These are phyloP conservation scores for Biscutella laevigata DNA, from an alignment of 441 rosid species.

Conservation along the genomic window DNA sequence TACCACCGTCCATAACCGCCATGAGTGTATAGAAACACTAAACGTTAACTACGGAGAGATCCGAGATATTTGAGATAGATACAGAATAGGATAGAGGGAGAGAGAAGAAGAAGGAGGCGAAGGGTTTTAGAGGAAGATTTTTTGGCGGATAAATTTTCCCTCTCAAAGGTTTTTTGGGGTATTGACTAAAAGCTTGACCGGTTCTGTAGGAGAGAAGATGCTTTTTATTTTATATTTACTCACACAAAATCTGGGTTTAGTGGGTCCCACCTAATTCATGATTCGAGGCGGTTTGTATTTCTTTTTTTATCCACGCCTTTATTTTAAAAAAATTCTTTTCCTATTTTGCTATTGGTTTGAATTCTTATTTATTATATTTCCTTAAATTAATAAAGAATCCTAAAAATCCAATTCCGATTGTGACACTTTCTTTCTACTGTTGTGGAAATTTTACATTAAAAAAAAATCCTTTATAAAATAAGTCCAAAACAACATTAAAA, in stretches of 20 bases:
- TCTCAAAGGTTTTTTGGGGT: slow-evolving; percentile 19
- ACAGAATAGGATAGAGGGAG: background rate
- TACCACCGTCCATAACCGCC: slow-evolving; percentile 24
- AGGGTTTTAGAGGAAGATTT: background rate
- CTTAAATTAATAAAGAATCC: background rate
- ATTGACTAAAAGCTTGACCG: slow-evolving; percentile 24
- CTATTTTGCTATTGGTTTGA: background rate
- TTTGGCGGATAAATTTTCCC: slow-evolving; percentile 28
- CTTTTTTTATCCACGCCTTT: slow-evolving; percentile 17
- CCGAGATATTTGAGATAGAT: background rate
- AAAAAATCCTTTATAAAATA: too few relatives aligned
- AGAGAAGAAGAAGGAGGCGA: background rate
- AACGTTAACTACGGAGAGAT: too few relatives aligned
- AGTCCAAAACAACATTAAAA: too few relatives aligned
- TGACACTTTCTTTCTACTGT: too few relatives aligned
- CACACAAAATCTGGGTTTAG: background rate
- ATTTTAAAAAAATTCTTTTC: background rate
- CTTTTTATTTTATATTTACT: background rate
- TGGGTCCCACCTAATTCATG: slow-evolving; percentile 9
- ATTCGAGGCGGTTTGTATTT: slow-evolving; percentile 21
- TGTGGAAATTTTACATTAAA: too few relatives aligned
- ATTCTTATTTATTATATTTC: background rate
- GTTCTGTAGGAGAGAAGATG: slow-evolving; percentile 8
- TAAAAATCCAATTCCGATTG: too few relatives aligned
- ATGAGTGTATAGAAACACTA: too few relatives aligned